Base-by-base conservation (phyloP, 495 filamentous ascomycete genomes). In the Entonaema liquescens region DNA sequence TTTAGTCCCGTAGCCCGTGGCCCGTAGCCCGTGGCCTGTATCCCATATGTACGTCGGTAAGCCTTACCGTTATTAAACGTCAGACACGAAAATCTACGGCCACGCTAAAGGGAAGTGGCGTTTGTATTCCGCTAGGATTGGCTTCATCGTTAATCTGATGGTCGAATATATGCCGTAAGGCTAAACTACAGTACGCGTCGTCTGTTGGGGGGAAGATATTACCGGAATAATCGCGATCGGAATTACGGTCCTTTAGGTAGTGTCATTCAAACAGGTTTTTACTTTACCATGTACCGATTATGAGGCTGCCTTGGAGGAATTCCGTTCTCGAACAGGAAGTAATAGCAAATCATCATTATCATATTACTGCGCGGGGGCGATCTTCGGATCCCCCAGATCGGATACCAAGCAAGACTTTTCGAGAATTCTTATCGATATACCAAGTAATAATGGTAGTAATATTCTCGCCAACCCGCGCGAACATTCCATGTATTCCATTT, bases 331-430 rank as follows among this genome's bases (percentile, higher is more conserved):
- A 59, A 58, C 54, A 15, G 21, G 21, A 28, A 58, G 49, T 67
- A 60, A 72, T 68, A 72, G 21, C 49, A 67, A 59, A 60, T 33
- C 65, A 61, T 65, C 49, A 61, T 72, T 61, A 64, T 68, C 59
- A 65, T 68, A 61, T 62, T 62, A 65, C 19, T 44, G 49, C 65
- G 56, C 65, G 61, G 65, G 70, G 64, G 64, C 53, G 59, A 67
- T 71, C 64, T 55, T 56, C 28, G 58, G 59, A 65, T 61, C 70
- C 70, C 64, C 38, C 55, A 29, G 70, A 68, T 64, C 59, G 42
- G 44, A 26, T 72, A 19, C 44, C 49, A 63, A 28, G 59, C 59
- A 54, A 23, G 59, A 42, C 52, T 52, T 62, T 35, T 52, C 33
- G 36, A 33, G 62, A 59, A 59, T 62, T 55, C 59, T 65, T 71